Conservation (phyloP, 1,284 basidiomycete genomes). For the Malassezia yamatoensis region DNA sequence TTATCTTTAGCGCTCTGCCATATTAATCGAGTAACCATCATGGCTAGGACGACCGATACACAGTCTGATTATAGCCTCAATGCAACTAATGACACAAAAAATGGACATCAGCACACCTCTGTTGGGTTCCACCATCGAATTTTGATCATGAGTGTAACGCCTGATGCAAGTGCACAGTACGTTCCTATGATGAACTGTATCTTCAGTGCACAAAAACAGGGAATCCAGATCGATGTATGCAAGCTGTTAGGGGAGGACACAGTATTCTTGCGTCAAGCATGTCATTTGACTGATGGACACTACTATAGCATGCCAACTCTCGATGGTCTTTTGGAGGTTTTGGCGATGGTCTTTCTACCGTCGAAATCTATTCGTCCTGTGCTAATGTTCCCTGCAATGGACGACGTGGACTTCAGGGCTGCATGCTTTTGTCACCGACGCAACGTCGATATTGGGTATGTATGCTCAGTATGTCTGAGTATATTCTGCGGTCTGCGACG, state of each 20-base stretch:
- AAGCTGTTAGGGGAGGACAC: conserved; percentile 81
- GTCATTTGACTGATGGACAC: conserved; percentile 84
- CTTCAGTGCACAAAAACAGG: conserved; percentile 94
- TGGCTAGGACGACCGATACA: background rate
- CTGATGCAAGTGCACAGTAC: conserved; percentile 73
- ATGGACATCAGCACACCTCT: background rate
- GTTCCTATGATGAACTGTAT: conserved; percentile 99
- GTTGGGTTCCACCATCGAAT: conserved; percentile 54
- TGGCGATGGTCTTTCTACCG: conserved; percentile 32
- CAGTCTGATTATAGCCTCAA: background rate
- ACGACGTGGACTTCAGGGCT: conserved; percentile 89
- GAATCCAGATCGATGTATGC: conserved; percentile 89
- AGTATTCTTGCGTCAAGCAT: conserved; percentile 93
- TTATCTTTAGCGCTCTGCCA: conserved; percentile 16
- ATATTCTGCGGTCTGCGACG: conserved; percentile 24
- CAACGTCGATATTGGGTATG: conserved; percentile 91
- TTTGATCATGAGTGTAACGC: conserved; percentile 81
- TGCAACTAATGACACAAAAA: background rate
- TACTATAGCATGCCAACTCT: conserved; percentile 74
- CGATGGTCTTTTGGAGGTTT: conserved; percentile 50
- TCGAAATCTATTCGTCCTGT: conserved; percentile 59
- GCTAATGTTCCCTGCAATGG: conserved; percentile 77
- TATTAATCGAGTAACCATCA: conserved; percentile 8
- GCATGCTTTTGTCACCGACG: conserved; percentile 98
- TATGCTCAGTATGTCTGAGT: conserved; percentile 56